phyloP scores from a whole-genome alignment of 2,329 filamentous ascomycete species.

The Colletotrichum kahawae region DNA sequence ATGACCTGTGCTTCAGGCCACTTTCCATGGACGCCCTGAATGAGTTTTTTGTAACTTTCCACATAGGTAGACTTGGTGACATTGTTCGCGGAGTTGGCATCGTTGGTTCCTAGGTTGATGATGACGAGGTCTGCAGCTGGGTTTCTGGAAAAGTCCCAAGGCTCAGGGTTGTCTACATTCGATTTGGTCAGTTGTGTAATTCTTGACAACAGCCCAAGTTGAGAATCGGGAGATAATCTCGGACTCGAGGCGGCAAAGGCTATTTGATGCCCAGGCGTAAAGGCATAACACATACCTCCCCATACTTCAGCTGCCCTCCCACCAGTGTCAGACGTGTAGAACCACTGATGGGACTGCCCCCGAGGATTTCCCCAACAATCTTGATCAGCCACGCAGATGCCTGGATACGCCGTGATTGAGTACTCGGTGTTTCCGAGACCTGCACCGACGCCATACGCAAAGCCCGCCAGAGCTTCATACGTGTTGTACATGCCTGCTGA shows the following conservation, averaged over 20 bases:
- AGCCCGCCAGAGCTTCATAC: constrained; percentile 62
- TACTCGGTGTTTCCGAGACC: constrained; percentile 65
- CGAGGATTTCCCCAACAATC: constrained; percentile 58
- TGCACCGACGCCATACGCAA: constrained; percentile 58
- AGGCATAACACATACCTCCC: constrained; percentile 37
- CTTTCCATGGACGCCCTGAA: constrained; percentile 50
- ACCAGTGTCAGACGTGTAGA: constrained; percentile 59
- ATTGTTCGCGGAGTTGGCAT: constrained; percentile 46
- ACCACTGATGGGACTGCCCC: constrained; percentile 61
- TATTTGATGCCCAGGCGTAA: not conserved
- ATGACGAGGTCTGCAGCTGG: constrained; percentile 48
- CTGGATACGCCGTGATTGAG: constrained; percentile 61
- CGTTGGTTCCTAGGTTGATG: constrained; percentile 53
- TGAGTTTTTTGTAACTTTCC: constrained; percentile 46
- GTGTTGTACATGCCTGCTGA: constrained; percentile 62
- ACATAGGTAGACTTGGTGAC: constrained; percentile 43
- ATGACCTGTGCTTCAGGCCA: constrained; percentile 51
- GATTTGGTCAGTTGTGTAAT: not conserved
- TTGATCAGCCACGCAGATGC: constrained; percentile 61
- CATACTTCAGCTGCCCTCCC: constrained; percentile 48
- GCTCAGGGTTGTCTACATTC: constrained; percentile 42
- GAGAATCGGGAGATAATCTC: not conserved
- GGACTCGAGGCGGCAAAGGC: not conserved
- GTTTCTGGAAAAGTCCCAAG: constrained; percentile 49
- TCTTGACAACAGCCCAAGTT: not conserved